A percentile compares a stretch with the other conserved stretches of the same genome.
Conservation (phyloP, 1,284 basidiomycete genomes). For the Austroboletus novae-zelandiae region DNA sequence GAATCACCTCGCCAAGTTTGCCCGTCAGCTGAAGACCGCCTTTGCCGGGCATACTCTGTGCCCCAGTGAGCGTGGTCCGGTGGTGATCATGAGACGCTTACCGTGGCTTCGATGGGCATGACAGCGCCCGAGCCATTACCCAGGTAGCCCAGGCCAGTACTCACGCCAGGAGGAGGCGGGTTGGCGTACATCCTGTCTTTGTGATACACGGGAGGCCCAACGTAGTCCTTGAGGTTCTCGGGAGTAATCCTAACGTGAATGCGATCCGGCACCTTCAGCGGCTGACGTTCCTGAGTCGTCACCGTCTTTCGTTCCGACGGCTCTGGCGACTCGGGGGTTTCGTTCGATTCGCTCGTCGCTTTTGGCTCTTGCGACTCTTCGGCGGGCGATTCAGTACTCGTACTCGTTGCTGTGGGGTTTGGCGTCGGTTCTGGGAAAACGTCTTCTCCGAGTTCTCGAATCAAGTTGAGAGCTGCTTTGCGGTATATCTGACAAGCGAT, state of each 20-base stretch:
- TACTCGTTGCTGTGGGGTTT: slow-evolving; percentile 16
- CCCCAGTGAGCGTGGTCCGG: neutral
- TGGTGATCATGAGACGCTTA: slow-evolving; percentile 38
- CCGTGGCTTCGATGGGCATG: slow-evolving; percentile 95
- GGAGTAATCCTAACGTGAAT: slow-evolving; percentile 83
- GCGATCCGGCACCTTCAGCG: slow-evolving; percentile 77
- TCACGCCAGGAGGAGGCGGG: slow-evolving; percentile 87
- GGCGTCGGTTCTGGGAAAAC: slow-evolving; percentile 71
- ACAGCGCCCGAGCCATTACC: slow-evolving; percentile 96
- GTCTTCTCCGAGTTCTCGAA: slow-evolving; percentile 89
- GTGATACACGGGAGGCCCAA: slow-evolving; percentile 94
- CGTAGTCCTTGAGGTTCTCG: slow-evolving; percentile 92
- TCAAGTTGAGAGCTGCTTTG: slow-evolving; percentile 93
- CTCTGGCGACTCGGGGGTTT: slow-evolving; percentile 20
- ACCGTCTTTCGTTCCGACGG: slow-evolving; percentile 45
- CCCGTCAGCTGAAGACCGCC: slow-evolving; percentile 89
- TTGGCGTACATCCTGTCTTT: slow-evolving; percentile 89
- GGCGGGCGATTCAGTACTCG: slow-evolving; percentile 20
- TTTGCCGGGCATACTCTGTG: slow-evolving; percentile 88
- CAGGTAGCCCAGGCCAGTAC: slow-evolving; percentile 91
- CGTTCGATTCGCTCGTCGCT: slow-evolving; percentile 32
- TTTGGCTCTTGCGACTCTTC: slow-evolving; percentile 43
- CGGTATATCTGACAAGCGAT: slow-evolving; percentile 77
- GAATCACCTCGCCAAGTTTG: slow-evolving; percentile 97
- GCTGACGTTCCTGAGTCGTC: slow-evolving; percentile 79